Percentiles rank a stretch among this genome's conserved stretches.
Evolutionary conservation across 306 rosid genomes (phyloP).

Genomic region (Dalbergia cochinchinensis): DNA sequence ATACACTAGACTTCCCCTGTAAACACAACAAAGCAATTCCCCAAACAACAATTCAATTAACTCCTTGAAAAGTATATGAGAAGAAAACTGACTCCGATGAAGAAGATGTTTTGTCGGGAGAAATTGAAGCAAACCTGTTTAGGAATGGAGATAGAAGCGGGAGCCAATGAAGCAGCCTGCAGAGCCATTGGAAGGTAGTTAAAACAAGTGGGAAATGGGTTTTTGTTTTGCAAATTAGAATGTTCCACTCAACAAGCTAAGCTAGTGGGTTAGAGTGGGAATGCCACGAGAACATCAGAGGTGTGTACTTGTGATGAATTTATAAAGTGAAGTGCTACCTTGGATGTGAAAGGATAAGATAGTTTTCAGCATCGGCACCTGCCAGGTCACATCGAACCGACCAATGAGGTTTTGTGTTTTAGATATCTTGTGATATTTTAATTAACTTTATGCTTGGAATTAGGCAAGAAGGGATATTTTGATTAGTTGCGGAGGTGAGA

Average conservation of each 20-base stretch:
- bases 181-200: slow-evolving; percentile 47
- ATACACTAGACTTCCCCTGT: slow-evolving; percentile 76
- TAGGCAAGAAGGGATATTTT: slow-evolving; percentile 41
- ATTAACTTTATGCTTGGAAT: neutral
- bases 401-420: slow-evolving; percentile 47
- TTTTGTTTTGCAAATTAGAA: neutral
- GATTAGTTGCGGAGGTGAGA: slow-evolving; percentile 22
- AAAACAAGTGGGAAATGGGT: too few species aligned
- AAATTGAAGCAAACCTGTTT: slow-evolving; percentile 46
- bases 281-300: too few species aligned
- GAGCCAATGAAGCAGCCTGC: slow-evolving; percentile 57
- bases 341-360: slow-evolving; percentile 55
- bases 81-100: neutral
- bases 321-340: slow-evolving; percentile 5
- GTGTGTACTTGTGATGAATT: slow-evolving; percentile 28
- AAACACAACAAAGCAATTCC: slow-evolving; percentile 30
- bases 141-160: slow-evolving; percentile 55
- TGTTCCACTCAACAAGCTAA: neutral
- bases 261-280: neutral
- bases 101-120: neutral
- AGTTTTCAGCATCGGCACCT: slow-evolving; percentile 46
- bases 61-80: neutral
- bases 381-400: slow-evolving; percentile 40
- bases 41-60: slow-evolving; percentile 32
- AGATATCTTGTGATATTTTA: slow-evolving; percentile 49